Base-by-base conservation (phyloP, 1,139 yeast species). In the Blastobotrys serpentis region DNA sequence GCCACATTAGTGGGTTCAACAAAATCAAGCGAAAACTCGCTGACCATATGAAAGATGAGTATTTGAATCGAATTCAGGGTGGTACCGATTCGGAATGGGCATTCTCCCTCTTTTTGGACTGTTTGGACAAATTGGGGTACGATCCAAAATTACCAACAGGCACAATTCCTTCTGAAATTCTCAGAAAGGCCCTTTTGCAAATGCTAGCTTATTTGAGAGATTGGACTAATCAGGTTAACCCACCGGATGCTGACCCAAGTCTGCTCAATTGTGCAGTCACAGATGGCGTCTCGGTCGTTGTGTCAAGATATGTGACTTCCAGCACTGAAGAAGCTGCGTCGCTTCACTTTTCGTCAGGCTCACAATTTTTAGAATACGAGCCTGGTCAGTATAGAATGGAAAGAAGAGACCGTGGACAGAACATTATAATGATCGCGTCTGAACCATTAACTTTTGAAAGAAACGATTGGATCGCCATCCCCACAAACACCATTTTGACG, bases 401-500 rank as follows among this genome's bases (percentile, higher is more conserved):
- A 67, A 75, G 98, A 46, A 74, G 87, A 52, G 95, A 90, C 66
- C 75, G 97, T 46, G 86, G 94, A 6, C 98, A 90, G 65, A 92
- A 88, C 66, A 92, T 92, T 32, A 84, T 92, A n/a, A 86, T 92
- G 82, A 88, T 92, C 40, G 96, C 98, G 1, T 84, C 95, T 30
- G 98, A 92, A 63, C 98, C 98, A 0, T 74, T 92, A 51, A 92
- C 98, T 0, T 92, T 92, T 67, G 98, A 92, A 70, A 73, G 98
- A 50, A 92, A 92, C 36, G 98, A 92, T 69, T 92, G 98, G 98
- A 86, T 92, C 51, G 84, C 96, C 14, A 95, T 92, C 1, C 98
- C 98, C 1, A 85, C 98, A 2, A 92, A 92, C 66, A 85, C 97
- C 1, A 71, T 84, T 2, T 67, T 92, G n/a, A 86, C 96, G 0